Conservation (phyloP, 2,329 filamentous ascomycete genomes). For the Trichoderma harzianum region DNA sequence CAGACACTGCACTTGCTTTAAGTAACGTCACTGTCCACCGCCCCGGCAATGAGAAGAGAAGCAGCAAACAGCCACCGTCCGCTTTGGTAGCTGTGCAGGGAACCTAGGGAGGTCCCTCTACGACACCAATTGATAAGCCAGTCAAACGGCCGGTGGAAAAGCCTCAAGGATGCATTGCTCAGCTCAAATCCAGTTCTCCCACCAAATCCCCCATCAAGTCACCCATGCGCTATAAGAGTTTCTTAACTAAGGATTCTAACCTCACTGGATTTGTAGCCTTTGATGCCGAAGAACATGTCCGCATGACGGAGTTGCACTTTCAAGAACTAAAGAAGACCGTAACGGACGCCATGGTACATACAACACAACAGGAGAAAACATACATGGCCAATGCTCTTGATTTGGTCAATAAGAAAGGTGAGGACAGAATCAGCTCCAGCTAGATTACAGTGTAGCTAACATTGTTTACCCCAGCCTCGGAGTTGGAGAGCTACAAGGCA, state of each 20-base stretch:
- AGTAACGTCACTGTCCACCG: slow-evolving; percentile 31
- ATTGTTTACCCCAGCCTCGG: slow-evolving; percentile 33
- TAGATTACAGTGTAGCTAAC: slow-evolving; percentile 21
- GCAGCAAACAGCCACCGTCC: slow-evolving; percentile 11
- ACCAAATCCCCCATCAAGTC: slow-evolving; percentile 38
- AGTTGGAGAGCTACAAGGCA: slow-evolving; percentile 34
- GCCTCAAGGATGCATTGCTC: slow-evolving; percentile 33
- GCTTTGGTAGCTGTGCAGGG: slow-evolving; percentile 23
- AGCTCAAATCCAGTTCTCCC: slow-evolving; percentile 30
- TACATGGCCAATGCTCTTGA: slow-evolving; percentile 71
- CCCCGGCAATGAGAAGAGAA: slow-evolving; percentile 24
- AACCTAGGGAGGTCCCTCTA: slow-evolving; percentile 33
- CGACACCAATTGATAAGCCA: slow-evolving; percentile 33
- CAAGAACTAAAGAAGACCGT: slow-evolving; percentile 54
- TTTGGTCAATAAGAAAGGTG: slow-evolving; percentile 72
- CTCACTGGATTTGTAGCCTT: slow-evolving; percentile 62
- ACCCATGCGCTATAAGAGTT: slow-evolving; percentile 47
- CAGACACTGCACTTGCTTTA: slow-evolving; percentile 16
- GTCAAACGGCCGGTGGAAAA: slow-evolving; percentile 32
- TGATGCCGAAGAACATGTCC: slow-evolving; percentile 75
- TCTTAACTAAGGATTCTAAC: slow-evolving; percentile 73
- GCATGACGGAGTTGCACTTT: slow-evolving; percentile 73
- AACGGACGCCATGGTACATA: slow-evolving; percentile 59
- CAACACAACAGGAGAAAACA: slow-evolving; percentile 64
- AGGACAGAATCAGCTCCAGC: slow-evolving; percentile 25